Base-by-base conservation (phyloP, 139 green algal genomes). In the Chlamydomonas incerta region DNA sequence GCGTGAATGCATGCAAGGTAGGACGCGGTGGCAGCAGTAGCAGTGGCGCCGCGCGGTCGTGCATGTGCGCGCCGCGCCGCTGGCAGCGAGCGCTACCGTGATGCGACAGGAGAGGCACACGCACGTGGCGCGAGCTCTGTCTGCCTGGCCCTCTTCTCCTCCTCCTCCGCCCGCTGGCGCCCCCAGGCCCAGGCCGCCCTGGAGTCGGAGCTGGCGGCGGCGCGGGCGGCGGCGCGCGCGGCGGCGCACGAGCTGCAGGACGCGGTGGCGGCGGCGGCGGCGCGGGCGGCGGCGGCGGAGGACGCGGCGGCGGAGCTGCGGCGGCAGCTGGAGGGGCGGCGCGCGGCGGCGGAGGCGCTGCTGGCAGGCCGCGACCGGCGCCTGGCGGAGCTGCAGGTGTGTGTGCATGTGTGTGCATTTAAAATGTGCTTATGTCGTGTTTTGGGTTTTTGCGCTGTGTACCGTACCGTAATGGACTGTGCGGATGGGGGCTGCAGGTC, bases 371-470 rank as follows among this genome's bases (percentile, higher is more conserved):
- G 77, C 65, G 77, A 84, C 31, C 41, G 46, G 10, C 20, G 65
- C 47, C 41, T 55, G 29, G 41, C 65, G n/a, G 77, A 84, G 77
- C 31, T 84, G 63, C 77, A 75, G 77, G 77, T 84, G n/a, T n/a
- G n/a, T n/a, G n/a, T n/a, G n/a, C n/a, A n/a, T n/a, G n/a, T n/a
- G n/a, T n/a, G n/a, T n/a, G n/a, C n/a, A n/a, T n/a, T n/a, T n/a
- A n/a, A n/a, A n/a, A n/a, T n/a, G n/a, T n/a, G n/a, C n/a, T n/a
- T n/a, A n/a, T n/a, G n/a, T n/a, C n/a, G n/a, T n/a, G n/a, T n/a
- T n/a, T n/a, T n/a, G 13, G 33, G 33, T 14, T 29, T 1, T 15
- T 34, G 67, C 11, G 33, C 65, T 23, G 13, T 24, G 24, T 33
- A 33, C 26, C 14, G 10, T 34, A 17, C 26, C 13, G 62, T 31